Conservation (phyloP, 192 early-diverging fungal genomes). For the Funneliformis geosporum region DNA sequence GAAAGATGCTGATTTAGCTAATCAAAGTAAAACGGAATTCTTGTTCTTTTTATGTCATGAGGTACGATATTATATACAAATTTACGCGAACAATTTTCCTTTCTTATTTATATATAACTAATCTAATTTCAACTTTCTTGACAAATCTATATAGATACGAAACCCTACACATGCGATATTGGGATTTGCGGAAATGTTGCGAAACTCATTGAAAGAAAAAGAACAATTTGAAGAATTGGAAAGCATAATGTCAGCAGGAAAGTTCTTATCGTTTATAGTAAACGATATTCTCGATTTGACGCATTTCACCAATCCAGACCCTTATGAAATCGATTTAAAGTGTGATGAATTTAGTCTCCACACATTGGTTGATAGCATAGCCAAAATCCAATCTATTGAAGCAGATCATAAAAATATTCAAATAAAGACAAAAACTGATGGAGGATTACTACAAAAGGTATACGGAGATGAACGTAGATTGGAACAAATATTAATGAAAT, state of each 20-base stretch:
- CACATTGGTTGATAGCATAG: background rate
- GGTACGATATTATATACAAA: background rate
- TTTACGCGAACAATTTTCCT: background rate
- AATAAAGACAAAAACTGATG: background rate
- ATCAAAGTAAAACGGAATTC: constrained; percentile 18
- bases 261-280: constrained; percentile 14
- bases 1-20: constrained; percentile 1
- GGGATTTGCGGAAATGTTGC: constrained; percentile 9
- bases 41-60: constrained; percentile 18
- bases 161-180: constrained; percentile 23
- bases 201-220: background rate
- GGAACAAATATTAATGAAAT: constrained; percentile 16
- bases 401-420: background rate
- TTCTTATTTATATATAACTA: background rate
- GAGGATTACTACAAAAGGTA: background rate
- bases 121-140: background rate
- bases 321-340: constrained; percentile 19
- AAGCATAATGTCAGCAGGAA: constrained; percentile 17
- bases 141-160: background rate
- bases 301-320: constrained; percentile 8
- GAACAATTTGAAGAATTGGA: constrained; percentile 15
- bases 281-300: constrained; percentile 22
- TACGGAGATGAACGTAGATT: constrained; percentile 10
- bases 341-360: constrained; percentile 8
- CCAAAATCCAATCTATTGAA: background rate